Base-by-base conservation (phyloP, 108 stramenopile genomes). In the Cyclotella sp. region DNA sequence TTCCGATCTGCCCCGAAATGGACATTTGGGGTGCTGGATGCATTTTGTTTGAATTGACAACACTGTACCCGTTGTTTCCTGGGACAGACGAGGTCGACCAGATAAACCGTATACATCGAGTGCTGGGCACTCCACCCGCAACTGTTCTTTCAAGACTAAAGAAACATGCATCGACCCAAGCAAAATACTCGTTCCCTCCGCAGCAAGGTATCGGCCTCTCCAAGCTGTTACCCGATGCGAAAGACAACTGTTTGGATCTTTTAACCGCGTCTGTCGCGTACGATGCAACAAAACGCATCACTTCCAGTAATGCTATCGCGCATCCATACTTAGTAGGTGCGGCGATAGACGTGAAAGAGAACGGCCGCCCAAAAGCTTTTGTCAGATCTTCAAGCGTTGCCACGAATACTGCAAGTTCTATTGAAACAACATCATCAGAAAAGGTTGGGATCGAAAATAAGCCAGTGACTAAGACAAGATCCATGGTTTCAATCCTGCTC, bases 21-120 rank as follows among this genome's bases (percentile, higher is more conserved):
- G 95, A 95, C 41, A 62, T 94, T 42, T 95, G 95, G 93, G 93
- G 89, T 8, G 90, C 87, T 55, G 93, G 95, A 27, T 95, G 93
- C 72, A 90, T 94, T 0, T 63, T 90, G 41, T 95, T 95, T 73
- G 95, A 95, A 77, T 85, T 95, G 13, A 89, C 88, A 39, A 74
- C 88, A 40, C 61, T 95, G 21, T 94, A 87, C 68, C 95, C 95
- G 18, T 69, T 95, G 14, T 95, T 95, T 70, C 93, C 92, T 11
- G 93, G 93, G 13, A 69, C 85, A 15, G 87, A 95, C 47, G 95
- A 95, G 57, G 54, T 81, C 11, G 95, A 95, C 39, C 93, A 94
- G 75, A 89, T 95, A 63, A 42, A 73, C 55, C 46, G 93, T 12
- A 90, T 95, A 21, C 94, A 95, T 77, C 88, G 89, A 41, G 82